Base-by-base conservation (phyloP, 1,284 basidiomycete genomes). In the Meira miltonrushii region DNA sequence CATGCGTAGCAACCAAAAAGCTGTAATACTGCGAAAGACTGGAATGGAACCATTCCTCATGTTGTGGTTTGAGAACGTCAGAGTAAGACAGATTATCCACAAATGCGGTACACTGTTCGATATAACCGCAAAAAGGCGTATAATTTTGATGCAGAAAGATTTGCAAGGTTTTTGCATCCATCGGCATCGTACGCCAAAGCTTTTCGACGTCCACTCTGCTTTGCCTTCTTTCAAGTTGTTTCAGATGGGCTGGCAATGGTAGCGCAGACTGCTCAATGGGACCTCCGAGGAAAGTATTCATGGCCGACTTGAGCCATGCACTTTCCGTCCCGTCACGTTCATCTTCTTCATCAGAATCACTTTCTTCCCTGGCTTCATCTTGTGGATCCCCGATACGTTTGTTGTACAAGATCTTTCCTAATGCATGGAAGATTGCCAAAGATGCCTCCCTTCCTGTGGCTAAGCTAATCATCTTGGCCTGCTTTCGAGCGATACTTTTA, bases 91-190 rank as follows among this genome's bases (percentile, higher is more conserved):
- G 79, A 74, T 85, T 86, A 37, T 96, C 92, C 19, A 86, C 80
- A 1, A 92, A 79, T 0, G 81, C 82, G 1, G 84, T 83, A 62
- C 87, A 87, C 61, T 97, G 82, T 3, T 93, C 89, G 0, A 94
- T 77, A 25, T 87, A 85, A 41, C 83, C 80, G 71, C 88, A 91
- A 75, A 91, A 98, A 55, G 87, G 85, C 0, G 87, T 84, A 64
- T 92, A 90, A 75, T 96, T 97, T 74, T 97, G 92, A 66, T 97
- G 92, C 2, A 94, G 83, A 78, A 96, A 99, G 3, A 94, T 80
- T 7, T 87, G 87, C 63, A 94, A 88, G 1, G 95, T 82, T 0
- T 89, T 89, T 0, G 90, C 85, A 77, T 97, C 93, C 47, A 98
- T 87, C 0, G 93, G 92, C 0, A 91, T 88, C 64, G 92, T 88